phyloP scores from a whole-genome alignment of 371 early-diverging fungal species.

The Lichtheimia ornata region DNA sequence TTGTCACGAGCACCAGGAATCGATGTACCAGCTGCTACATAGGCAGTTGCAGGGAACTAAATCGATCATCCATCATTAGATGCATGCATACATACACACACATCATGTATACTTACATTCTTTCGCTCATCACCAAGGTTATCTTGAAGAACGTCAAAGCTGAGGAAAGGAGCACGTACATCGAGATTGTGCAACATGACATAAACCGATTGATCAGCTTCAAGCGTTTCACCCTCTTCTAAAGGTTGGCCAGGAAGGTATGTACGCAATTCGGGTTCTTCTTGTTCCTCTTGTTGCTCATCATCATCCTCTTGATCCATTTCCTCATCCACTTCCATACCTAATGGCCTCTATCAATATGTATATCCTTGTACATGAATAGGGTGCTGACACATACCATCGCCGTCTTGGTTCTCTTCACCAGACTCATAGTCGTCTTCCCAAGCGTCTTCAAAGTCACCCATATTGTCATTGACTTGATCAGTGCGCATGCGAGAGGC shows the following conservation, averaged over 20 bases:
- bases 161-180: slow-evolving; percentile 95
- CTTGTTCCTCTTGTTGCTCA: slow-evolving; percentile 45
- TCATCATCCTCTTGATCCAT: slow-evolving; percentile 54
- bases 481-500: slow-evolving; percentile 25
- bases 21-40: slow-evolving; percentile 95
- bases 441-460: slow-evolving; percentile 95
- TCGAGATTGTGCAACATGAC: slow-evolving; percentile 94
- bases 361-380: neutral
- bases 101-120: slow-evolving; percentile 44
- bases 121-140: slow-evolving; percentile 80
- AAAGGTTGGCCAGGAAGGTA: slow-evolving; percentile 93
- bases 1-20: slow-evolving; percentile 83
- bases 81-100: too few species aligned
- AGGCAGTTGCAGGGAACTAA: slow-evolving; percentile 88
- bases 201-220: slow-evolving; percentile 93
- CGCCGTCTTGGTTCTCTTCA: slow-evolving; percentile 55
- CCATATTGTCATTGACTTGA: slow-evolving; percentile 76
- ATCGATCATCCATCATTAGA: too few species aligned
- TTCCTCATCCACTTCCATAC: slow-evolving; percentile 64
- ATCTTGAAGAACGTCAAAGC: slow-evolving; percentile 91
- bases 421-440: slow-evolving; percentile 89
- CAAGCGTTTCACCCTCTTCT: slow-evolving; percentile 87
- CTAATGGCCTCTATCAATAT: slow-evolving; percentile 9
- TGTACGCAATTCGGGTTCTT: slow-evolving; percentile 63
- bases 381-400: slow-evolving; percentile 35